These are phyloP conservation scores for Lecanoromycetidae sp. DNA, from an alignment of 2,329 filamentous ascomycete genomes.

Conservation along the genomic window DNA sequence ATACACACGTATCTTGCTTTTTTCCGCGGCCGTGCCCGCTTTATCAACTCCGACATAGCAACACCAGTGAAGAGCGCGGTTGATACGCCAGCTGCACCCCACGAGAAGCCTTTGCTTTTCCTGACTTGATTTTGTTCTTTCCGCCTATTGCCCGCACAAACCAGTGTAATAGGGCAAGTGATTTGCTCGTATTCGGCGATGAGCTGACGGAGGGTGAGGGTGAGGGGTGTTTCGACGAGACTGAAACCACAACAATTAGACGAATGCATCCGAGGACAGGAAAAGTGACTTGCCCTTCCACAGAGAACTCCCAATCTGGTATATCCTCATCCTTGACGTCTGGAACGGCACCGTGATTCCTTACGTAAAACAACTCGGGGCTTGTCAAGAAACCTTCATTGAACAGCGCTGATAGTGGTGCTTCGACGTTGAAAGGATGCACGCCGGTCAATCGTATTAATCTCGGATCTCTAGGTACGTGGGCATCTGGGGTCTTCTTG, in stretches of 20 bases:
- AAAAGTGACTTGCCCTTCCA: slow-evolving; percentile 50
- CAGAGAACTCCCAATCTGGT: slow-evolving; percentile 65
- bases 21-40: slow-evolving; percentile 52
- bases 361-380: slow-evolving; percentile 78
- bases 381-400: slow-evolving; percentile 71
- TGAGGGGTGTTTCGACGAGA: slow-evolving; percentile 67
- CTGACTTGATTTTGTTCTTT: slow-evolving; percentile 88
- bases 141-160: slow-evolving; percentile 81
- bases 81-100: slow-evolving; percentile 77
- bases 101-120: slow-evolving; percentile 89
- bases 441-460: slow-evolving; percentile 77
- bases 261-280: not conserved
- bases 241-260: slow-evolving; percentile 23
- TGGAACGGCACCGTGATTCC: slow-evolving; percentile 80
- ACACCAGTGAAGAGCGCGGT: slow-evolving; percentile 83
- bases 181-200: slow-evolving; percentile 64
- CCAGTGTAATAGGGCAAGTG: slow-evolving; percentile 76
- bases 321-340: slow-evolving; percentile 59
- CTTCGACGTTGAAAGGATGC: slow-evolving; percentile 85
- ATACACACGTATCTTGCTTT: slow-evolving; percentile 76
- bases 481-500: slow-evolving; percentile 67
- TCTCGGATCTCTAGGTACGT: slow-evolving; percentile 67
- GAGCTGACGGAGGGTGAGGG: slow-evolving; percentile 59
- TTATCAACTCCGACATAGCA: slow-evolving; percentile 58
- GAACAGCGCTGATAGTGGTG: slow-evolving; percentile 66